Percentiles rank a stretch among this genome's conserved stretches.
Evolutionary conservation across 1,139 yeast species (phyloP).

Genomic region (Geotrichum aggregatum): DNA sequence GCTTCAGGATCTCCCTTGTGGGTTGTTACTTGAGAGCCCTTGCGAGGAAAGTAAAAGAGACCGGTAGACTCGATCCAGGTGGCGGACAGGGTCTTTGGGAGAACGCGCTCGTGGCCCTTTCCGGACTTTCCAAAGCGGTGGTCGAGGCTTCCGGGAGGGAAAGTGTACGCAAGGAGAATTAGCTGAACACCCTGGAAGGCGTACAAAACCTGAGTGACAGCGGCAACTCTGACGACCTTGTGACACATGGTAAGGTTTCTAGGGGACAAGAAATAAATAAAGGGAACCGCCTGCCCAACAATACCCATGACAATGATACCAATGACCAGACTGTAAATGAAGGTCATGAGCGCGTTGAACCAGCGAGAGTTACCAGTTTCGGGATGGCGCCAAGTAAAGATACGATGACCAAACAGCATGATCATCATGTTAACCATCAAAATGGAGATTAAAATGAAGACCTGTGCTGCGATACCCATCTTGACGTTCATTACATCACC

Average conservation of each 20-base stretch:
- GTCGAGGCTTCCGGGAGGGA: slow-evolving; percentile 56
- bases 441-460: slow-evolving; percentile 50
- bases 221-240: slow-evolving; percentile 55
- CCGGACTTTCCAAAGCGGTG: slow-evolving; percentile 43
- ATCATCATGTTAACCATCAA: slow-evolving; percentile 47
- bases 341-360: slow-evolving; percentile 54
- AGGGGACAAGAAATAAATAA: slow-evolving; percentile 51
- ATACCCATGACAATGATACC: slow-evolving; percentile 65
- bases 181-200: slow-evolving; percentile 53
- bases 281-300: slow-evolving; percentile 63
- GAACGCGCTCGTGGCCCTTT: slow-evolving; percentile 23
- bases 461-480: slow-evolving; percentile 57
- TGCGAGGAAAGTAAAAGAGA: slow-evolving; percentile 41
- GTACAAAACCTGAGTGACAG: slow-evolving; percentile 55
- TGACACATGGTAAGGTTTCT: slow-evolving; percentile 49
- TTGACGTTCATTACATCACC: slow-evolving; percentile 45
- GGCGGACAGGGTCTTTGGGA: slow-evolving; percentile 59
- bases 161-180: slow-evolving; percentile 50
- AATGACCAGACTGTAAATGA: slow-evolving; percentile 51
- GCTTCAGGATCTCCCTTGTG: slow-evolving; percentile 49
- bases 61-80: slow-evolving; percentile 71
- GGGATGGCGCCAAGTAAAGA: slow-evolving; percentile 81
- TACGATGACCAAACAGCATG: slow-evolving; percentile 67
- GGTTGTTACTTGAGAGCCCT: slow-evolving; percentile 28
- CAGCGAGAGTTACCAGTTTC: slow-evolving; percentile 57